Base-by-base conservation (phyloP, 192 early-diverging fungal species). In the Rhizoclosmatium globosum region DNA sequence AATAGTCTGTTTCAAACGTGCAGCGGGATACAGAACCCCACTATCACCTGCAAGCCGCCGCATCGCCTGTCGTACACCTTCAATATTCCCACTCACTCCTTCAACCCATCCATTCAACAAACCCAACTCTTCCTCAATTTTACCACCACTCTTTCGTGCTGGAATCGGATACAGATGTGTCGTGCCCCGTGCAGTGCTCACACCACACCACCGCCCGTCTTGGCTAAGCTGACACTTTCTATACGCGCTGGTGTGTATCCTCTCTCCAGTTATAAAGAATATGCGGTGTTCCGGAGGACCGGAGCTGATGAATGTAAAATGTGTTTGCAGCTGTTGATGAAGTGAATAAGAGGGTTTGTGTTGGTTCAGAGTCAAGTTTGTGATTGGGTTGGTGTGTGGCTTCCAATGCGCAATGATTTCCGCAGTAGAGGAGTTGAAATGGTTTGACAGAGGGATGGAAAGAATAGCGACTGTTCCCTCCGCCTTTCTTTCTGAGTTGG, bases 181-280 rank as follows among this genome's bases (percentile, higher is more conserved):
- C 0, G 94, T 95, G 3, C 94, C 94, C 50, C 91, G 74, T 0
- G 89, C 89, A 1, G 94, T 94, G 46, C 87, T 92, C 1, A 93
- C 93, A 13, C 86, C 90, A 59, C 92, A 85, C 94, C 94, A 95
- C 13, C 84, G 85, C n/a, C 91, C 89, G 68, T 95, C 93, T 3
- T 81, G 60, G 19, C 90, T 92, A 94, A 95, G 2, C 87, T 79
- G 59, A 92, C 87, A 73, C 71, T 75, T 72, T 94, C 92, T 15
- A 95, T 87, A 41, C 80, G 87, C 4, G 94, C 94, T 65, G 91
- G 84, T 0, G 94, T 95, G 72, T 89, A 92, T 6, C 94, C 94
- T 19, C 94, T 88, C n/a, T 93, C 86, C 45, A 95, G 85, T 59
- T 89, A 70, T 94, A 95, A 95, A 45, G 78, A 84, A 89, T 11